Evolutionary conservation across 371 early-diverging fungal genomes (phyloP), one percentile per base, ranked within the genome.

Genomic region (Mucor velutinosus): DNA sequence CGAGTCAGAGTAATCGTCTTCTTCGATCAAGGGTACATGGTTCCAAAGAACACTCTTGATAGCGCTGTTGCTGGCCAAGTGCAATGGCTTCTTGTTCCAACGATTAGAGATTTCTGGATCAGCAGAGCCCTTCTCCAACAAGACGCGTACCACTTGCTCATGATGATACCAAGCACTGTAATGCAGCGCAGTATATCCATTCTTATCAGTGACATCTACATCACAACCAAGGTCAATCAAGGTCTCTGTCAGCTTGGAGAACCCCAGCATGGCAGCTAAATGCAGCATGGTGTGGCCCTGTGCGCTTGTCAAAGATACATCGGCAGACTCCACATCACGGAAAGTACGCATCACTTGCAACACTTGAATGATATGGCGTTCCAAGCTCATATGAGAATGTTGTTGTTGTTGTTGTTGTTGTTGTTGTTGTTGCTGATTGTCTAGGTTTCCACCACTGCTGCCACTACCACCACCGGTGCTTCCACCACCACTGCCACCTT

Each of bases 251-350:
- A 82, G 37, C 35, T 70, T 55, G 1, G 29, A 51, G 56, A 76
- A 82, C 1, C 79, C 79, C 29, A 79, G 67, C 70, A 82, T 82
- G 30, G 71, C 71, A 29, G 80, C 79, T 1, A 79, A 67, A 68
- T 82, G 82, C 10, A 82, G 72, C 82, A 82, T 76, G 6, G 76
- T 82, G 41, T 82, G 82, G 4, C 78, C 75, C 49, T 82, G 82
- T 4, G 71, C 65, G 58, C 67, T 79, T 0, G 76, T 71, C 5
- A 77, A 62, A 1, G 80, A 82, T 12, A 80, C 70, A 66, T 77
- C 76, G 4, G 64, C 64, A 23, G 74, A 62, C 23, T 76, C 60
- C 10, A 79, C 82, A 60, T 79, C 71, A 43, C 70, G 76, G 61
- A 79, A 72, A 6, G 77, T 77, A 58, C 72, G 66, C 76, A 81